Evolutionary conservation across 2,329 filamentous ascomycete species (phyloP).

Genomic region (Curvularia lunata): DNA sequence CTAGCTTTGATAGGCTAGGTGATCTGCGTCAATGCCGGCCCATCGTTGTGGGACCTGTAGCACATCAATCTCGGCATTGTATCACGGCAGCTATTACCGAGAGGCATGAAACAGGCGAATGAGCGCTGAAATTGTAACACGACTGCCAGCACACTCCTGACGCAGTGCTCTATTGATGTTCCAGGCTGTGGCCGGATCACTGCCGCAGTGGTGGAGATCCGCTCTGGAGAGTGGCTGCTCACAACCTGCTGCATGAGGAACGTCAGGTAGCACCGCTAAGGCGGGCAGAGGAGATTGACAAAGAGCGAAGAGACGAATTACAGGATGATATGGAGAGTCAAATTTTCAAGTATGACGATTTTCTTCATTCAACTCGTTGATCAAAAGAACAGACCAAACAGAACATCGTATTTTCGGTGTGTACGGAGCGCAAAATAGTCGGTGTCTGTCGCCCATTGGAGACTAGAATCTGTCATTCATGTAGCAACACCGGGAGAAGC

Average conservation of each 20-base stretch:
- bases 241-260: constrained; percentile 10
- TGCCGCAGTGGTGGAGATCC: constrained; percentile 12
- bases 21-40: not conserved
- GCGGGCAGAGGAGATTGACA: not conserved
- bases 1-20: constrained; percentile 10
- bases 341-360: not conserved
- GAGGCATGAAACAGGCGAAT: constrained; percentile 22
- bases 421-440: not conserved
- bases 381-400: not conserved
- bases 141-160: constrained; percentile 30
- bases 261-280: constrained; percentile 5
- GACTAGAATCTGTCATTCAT: not conserved
- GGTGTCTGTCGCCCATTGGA: not conserved
- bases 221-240: constrained; percentile 15
- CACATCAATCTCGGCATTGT: constrained; percentile 24
- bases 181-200: constrained; percentile 3
- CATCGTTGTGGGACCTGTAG: constrained; percentile 23
- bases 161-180: constrained; percentile 6
- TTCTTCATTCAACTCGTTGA: not conserved
- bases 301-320: not conserved
- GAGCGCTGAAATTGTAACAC: constrained; percentile 28
- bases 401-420: not conserved
- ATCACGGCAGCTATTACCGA: constrained; percentile 27
- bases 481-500: not conserved
- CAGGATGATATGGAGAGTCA: not conserved